Evolutionary conservation across 306 rosid genomes (phyloP), one percentile per base, ranked within the genome.

Genomic region (Gleditsia sinensis): DNA sequence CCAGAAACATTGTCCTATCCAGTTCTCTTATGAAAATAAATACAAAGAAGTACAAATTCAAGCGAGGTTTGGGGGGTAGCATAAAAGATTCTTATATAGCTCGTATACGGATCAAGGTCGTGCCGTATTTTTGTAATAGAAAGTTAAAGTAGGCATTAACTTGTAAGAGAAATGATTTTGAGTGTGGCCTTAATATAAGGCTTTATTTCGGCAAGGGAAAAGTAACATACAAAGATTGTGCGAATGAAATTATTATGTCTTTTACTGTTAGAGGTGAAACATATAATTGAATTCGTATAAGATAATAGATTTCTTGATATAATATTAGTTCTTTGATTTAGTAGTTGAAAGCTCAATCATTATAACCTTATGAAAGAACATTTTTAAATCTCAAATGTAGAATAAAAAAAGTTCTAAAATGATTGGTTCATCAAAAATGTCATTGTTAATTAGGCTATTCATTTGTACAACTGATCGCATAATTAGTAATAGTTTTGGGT

Each of bases 91-190:
- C n/a, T n/a, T n/a, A n/a, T n/a, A n/a, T n/a, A n/a, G n/a, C n/a
- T n/a, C n/a, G n/a, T n/a, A n/a, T n/a, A n/a, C n/a, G n/a, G n/a
- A n/a, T n/a, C n/a, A n/a, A n/a, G n/a, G n/a, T n/a, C n/a, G n/a
- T n/a, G n/a, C n/a, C n/a, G n/a, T n/a, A n/a, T n/a, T n/a, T n/a
- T n/a, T n/a, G n/a, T n/a, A n/a, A n/a, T n/a, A n/a, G n/a, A n/a
- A n/a, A n/a, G n/a, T n/a, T n/a, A n/a, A n/a, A n/a, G n/a, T n/a
- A n/a, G n/a, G n/a, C n/a, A n/a, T n/a, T n/a, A n/a, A n/a, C n/a
- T n/a, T n/a, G 80, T 69, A 82, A 86, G n/a, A 55, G 60, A 56
- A 56, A 56, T 25, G n/a, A 33, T 56, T 27, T 13, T 25, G 11
- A 25, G 20, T 5, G 20, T 25, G 5, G 34, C 36, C 14, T 27